phyloP scores from a whole-genome alignment of 305 asterid genomes.

The Fraxinus sp. region DNA sequence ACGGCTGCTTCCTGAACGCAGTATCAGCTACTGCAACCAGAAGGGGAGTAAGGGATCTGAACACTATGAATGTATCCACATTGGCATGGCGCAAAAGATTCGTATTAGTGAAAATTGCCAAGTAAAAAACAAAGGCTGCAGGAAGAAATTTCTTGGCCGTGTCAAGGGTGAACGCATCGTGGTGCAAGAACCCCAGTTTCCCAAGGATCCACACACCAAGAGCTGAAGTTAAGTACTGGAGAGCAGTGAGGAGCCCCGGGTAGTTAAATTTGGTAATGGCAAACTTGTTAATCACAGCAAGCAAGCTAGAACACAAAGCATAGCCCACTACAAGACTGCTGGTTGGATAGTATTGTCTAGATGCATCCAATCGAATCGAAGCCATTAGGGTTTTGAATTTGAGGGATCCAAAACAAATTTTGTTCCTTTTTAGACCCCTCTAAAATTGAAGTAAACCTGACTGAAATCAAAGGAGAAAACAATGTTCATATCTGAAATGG shows the following conservation, averaged over 20 bases:
- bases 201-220: conserved; percentile 87
- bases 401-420: neutral
- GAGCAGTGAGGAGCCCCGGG: conserved; percentile 86
- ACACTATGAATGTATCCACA: conserved; percentile 88
- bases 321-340: conserved; percentile 81
- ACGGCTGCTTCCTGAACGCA: conserved; percentile 68
- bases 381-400: conserved; percentile 38
- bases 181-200: conserved; percentile 68
- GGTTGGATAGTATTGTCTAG: conserved; percentile 66
- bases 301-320: conserved; percentile 88
- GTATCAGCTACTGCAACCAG: conserved; percentile 92
- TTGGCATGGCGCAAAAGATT: conserved; percentile 92
- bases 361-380: conserved; percentile 49
- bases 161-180: conserved; percentile 68
- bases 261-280: conserved; percentile 87
- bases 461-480: neutral
- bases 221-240: conserved; percentile 83
- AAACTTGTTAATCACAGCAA: conserved; percentile 83
- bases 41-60: conserved; percentile 78
- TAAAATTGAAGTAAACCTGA: neutral
- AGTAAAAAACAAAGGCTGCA: conserved; percentile 75
- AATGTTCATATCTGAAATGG: neutral
- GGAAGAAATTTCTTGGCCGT: conserved; percentile 87
- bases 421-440: neutral
- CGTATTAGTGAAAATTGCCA: conserved; percentile 89